Conservation (phyloP, 2,329 filamentous ascomycete genomes). For the Orbilia javanica region DNA sequence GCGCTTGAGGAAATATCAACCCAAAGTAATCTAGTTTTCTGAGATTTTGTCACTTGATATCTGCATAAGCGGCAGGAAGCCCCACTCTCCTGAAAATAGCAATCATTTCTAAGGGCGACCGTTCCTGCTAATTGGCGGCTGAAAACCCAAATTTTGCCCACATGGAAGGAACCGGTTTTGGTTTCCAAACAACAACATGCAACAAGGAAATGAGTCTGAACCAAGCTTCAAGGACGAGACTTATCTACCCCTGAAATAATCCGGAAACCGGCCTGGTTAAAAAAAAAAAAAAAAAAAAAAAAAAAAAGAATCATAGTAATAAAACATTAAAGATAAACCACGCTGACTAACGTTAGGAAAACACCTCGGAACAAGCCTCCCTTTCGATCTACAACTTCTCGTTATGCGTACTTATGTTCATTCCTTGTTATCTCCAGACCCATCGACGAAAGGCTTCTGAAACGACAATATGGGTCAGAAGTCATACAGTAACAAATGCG, state of each 20-base stretch:
- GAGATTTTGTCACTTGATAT: constrained; percentile 35
- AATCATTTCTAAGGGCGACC: constrained; percentile 11
- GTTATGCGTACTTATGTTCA: constrained; percentile 33
- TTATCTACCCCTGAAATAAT: constrained; percentile 51
- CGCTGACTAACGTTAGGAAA: constrained; percentile 42
- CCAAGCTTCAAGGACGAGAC: constrained; percentile 25
- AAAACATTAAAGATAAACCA: no score
- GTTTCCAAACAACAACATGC: constrained; percentile 13
- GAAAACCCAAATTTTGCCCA: constrained; percentile 29
- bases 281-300: no score
- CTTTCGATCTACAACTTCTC: constrained; percentile 29
- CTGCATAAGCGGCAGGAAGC: constrained; percentile 48
- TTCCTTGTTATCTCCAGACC: neutral
- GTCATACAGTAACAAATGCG: constrained; percentile 17
- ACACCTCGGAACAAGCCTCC: constrained; percentile 39
- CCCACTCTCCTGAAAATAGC: constrained; percentile 48
- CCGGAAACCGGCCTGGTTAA: constrained; percentile 30
- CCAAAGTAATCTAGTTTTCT: constrained; percentile 10
- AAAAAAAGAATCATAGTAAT: no score
- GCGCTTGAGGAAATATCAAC: neutral
- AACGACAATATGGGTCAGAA: constrained; percentile 2
- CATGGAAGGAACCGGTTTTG: constrained; percentile 16
- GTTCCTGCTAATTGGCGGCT: constrained; percentile 42
- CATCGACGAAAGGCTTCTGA: constrained; percentile 11
- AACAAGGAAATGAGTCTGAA: constrained; percentile 44